A percentile compares a stretch with the other conserved stretches of the same genome.
Conservation (phyloP, 768 basidiomycete species). For the Sporobolomyces roseus region DNA sequence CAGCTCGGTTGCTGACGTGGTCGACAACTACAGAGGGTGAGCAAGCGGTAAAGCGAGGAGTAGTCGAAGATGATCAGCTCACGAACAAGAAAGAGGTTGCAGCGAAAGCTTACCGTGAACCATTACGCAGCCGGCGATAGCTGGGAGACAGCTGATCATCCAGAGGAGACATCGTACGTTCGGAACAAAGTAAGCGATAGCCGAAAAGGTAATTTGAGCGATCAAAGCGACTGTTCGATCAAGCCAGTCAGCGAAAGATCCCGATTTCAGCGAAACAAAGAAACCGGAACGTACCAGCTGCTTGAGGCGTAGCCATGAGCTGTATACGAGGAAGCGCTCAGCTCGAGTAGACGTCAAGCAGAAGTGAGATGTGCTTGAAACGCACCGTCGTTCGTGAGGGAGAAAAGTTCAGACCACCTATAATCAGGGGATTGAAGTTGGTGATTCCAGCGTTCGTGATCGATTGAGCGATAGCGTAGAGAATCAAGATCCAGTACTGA, state of each 20-base stretch:
- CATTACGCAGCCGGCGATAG: constrained; percentile 22
- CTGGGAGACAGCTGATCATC: constrained; percentile 24
- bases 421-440: constrained; percentile 39
- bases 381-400: constrained; percentile 26
- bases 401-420: constrained; percentile 29
- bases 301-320: constrained; percentile 38
- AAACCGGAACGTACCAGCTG: too few species aligned
- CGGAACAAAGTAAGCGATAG: constrained; percentile 21
- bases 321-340: not conserved
- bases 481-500: constrained; percentile 25
- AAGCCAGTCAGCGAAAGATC: too few species aligned
- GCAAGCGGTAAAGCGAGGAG: too few species aligned
- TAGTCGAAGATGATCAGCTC: too few species aligned
- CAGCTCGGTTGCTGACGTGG: constrained; percentile 12
- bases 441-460: constrained; percentile 40
- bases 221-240: constrained; percentile 31
- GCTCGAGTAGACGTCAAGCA: too few species aligned
- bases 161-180: constrained; percentile 34
- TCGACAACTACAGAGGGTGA: too few species aligned
- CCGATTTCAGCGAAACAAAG: too few species aligned
- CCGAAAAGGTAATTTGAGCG: constrained; percentile 16
- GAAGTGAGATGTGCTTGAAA: too few species aligned
- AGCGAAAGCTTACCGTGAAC: too few species aligned
- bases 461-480: constrained; percentile 20
- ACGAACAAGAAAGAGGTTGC: too few species aligned